phyloP scores from a whole-genome alignment of 768 basidiomycete genomes.

The Pleurotus sapidus region DNA sequence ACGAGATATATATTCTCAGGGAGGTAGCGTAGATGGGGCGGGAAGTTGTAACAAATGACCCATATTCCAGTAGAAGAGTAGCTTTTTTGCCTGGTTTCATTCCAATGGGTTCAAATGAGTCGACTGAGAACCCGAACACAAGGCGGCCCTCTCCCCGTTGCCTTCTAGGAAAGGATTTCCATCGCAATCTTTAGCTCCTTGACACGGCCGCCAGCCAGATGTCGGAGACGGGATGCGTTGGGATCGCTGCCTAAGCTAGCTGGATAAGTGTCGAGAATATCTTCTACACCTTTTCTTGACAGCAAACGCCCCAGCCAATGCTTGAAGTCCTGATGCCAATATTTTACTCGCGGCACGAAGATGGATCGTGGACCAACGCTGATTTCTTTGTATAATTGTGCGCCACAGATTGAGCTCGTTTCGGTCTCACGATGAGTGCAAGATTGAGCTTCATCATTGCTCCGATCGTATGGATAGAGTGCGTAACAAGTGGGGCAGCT shows the following conservation, averaged over 20 bases:
- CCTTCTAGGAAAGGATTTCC: neutral
- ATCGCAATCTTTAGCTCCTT: neutral
- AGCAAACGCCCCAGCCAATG: constrained; percentile 23
- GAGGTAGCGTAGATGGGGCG: neutral
- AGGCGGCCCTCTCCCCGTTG: neutral
- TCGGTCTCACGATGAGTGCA: constrained; percentile 1
- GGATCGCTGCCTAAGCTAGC: neutral
- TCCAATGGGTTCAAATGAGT: neutral
- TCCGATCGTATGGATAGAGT: constrained; percentile 14
- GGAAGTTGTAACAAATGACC: constrained; percentile 3
- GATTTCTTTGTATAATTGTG: constrained; percentile 6
- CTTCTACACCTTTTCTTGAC: constrained; percentile 23
- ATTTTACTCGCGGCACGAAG: constrained; percentile 11
- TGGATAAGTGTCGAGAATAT: constrained; percentile 16
- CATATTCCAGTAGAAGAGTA: neutral
- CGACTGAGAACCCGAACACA: neutral
- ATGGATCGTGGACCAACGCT: neutral
- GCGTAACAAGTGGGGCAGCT: constrained; percentile 21
- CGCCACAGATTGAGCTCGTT: neutral
- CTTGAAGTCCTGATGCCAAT: constrained; percentile 20
- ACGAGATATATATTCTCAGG: constrained; percentile 5
- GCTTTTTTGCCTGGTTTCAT: neutral
- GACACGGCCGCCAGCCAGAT: neutral
- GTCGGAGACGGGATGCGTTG: neutral
- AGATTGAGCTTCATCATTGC: constrained; percentile 1